Evolutionary conservation across 192 early-diverging fungal species (phyloP), one percentile per base, ranked within the genome.

Genomic region (Cladochytrium replicatum): DNA sequence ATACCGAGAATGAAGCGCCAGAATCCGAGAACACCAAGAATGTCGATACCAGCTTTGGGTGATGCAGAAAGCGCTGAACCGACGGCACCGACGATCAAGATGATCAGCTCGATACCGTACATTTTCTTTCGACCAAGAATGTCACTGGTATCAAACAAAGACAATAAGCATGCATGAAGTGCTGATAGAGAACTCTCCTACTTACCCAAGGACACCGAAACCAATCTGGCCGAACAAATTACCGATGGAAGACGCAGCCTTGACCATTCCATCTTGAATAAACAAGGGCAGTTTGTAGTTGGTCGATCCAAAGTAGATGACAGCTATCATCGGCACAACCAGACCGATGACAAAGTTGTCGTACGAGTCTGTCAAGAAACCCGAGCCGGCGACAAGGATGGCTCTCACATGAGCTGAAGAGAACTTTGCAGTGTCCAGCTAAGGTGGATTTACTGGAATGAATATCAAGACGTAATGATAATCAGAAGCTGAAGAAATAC

Each of bases 291-390:
- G 61, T 37, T 43, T 40, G 38, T 60, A 60, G 1, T 52, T 48
- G 22, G 38, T 27, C 27, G 41, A 46, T 3, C 24, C 57, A 52
- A 61, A 59, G 29, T 58, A 43, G 25, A 32, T 38, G 48, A 53
- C 55, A 0, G 28, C 58, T 32, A 92, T 64, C 78, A 97, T 97
- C 46, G 86, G 81, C n/a, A 89, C 75, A 13, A 86, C 84, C 48
- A 93, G 72, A 58, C 86, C 85, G 60, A 97, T 97, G 48, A 91
- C 80, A 54, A 93, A 93, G 41, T 90, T 78, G 74, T 97, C 93
- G 63, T 94, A 94, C n/a, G 89, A 82, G 68, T 97, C 89, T 48
- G 86, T 86, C 58, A 93, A 84, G 67, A 94, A 91, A 58, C 88
- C 67, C 28, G 51, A 52, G 28, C 74, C 74, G 45, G 74, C 52